Base-by-base conservation (phyloP, 139 green algal species). In the Klebsormidium nitens region DNA sequence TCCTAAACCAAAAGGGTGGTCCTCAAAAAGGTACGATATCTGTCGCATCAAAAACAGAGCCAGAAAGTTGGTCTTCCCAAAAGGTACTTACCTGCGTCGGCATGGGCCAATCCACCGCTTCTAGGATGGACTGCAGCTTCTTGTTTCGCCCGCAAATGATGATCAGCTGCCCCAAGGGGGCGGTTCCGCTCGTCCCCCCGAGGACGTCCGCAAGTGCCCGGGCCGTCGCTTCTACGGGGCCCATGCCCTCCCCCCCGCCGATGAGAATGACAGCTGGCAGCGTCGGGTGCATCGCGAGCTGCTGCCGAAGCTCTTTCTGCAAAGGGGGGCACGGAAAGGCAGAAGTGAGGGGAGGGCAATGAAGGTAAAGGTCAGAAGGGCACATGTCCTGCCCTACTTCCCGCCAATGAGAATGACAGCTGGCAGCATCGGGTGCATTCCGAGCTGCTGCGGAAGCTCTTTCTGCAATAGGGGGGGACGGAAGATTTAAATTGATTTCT, bases 201-300 rank as follows among this genome's bases (percentile, higher is more conserved):
- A 91, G 64, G 37, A 67, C 29, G 31, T 28, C 57, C 4, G 81
- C 89, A 58, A 98, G 75, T 11, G 91, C 84, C 5, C 78, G 63
- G 26, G 95, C 85, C 28, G 88, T 98, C 42, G 87, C 78, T 79
- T 96, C 87, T 52, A 98, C 83, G 1, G 83, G 81, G 5, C 93
- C 93, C 93, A 98, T 98, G 62, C 93, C 93, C 84, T 98, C 93
- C 1, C 93, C 93, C 5, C 93, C 93, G 14, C 93, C 77, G 32
- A 79, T 71, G 29, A 85, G 52, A 14, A 85, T 34, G 29, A 85
- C 79, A 26, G 63, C 60, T 6, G 75, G 75, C 35, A 71, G 49
- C 17, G 69, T 26, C 19, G 64, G 49, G 23, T 79, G 61, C 36
- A 82, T 69, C 0, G 61, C 75, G 3, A 82, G 61, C 17, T 36